Conservation (phyloP, 1,284 basidiomycete species). For the Puccinia polysora region DNA sequence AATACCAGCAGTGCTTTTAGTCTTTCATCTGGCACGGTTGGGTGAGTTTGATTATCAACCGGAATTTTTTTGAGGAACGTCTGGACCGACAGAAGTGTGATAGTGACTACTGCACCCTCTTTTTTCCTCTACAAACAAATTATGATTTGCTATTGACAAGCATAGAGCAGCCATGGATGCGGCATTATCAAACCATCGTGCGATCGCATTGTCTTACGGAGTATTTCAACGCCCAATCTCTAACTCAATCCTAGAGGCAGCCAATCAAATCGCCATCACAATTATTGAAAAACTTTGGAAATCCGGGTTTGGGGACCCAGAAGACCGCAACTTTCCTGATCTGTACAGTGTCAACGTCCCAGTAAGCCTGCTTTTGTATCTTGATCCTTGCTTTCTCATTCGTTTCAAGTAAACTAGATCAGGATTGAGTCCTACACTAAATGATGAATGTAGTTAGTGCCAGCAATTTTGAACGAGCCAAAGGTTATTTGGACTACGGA, state of each 20-base stretch:
- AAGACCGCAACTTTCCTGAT: slow-evolving; percentile 21
- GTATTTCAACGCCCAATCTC: slow-evolving; percentile 32
- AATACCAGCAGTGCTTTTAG: slow-evolving; percentile 51
- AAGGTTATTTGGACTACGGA: slow-evolving; percentile 38
- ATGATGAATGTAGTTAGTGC: slow-evolving; percentile 22
- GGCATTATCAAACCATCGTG: slow-evolving; percentile 25
- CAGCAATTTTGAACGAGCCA: slow-evolving; percentile 21
- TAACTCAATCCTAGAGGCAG: slow-evolving; percentile 15
- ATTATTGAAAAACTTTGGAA: slow-evolving; percentile 30
- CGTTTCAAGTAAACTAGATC: not conserved
- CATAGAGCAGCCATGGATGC: slow-evolving; percentile 33
- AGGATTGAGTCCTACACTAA: not conserved
- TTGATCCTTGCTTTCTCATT: not conserved
- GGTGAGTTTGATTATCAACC: slow-evolving; percentile 1
- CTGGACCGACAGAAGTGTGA: not conserved
- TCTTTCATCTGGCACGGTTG: slow-evolving; percentile 46
- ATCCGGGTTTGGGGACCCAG: slow-evolving; percentile 11
- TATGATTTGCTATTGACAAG: slow-evolving; percentile 10
- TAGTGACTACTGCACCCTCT: not conserved
- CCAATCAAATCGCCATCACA: slow-evolving; percentile 34
- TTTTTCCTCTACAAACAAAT: not conserved
- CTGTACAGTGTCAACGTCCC: slow-evolving; percentile 40
- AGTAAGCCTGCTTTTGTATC: not conserved
- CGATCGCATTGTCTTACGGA: slow-evolving; percentile 36
- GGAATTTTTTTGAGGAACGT: not conserved